Base-by-base conservation (phyloP, 1,139 yeast species). In the Yamadazyma atmosphaerica region DNA sequence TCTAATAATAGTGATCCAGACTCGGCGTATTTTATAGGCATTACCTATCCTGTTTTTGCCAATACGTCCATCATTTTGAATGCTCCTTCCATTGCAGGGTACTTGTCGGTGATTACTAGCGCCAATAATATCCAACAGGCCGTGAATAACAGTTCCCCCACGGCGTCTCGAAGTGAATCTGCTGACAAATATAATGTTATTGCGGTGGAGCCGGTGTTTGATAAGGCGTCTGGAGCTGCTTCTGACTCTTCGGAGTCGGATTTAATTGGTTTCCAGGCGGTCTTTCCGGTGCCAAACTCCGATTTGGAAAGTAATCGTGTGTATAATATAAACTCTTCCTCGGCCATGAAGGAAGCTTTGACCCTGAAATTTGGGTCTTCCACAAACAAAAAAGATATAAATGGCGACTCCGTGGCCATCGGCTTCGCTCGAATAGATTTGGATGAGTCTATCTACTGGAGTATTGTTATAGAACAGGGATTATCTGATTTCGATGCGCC, bases 21-120 rank as follows among this genome's bases (percentile, higher is more conserved):
- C 65, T 29, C 57, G 12, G 37, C 61, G 3, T 68, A 68, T 48
- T 75, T 72, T 52, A 60, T 80, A 62, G 81, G 86, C 2, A 53
- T 82, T 32, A 79, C 88, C 0, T 51, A 88, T 5, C 94, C 96
- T 0, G 76, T 89, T 2, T 80, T 72, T 52, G 78, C 88, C 12
- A 84, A 86, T 54, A 73, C 83, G 11, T 85, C 95, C 4, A 83
- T 87, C 18, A 66, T 86, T 36, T 61, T 84, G 18, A 63, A 74
- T 22, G 64, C 74, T 13, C 81, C 85, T 3, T 69, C 76, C 14
- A 66, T 86, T 4, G 76, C 83, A 1, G 97, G 96, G 0, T 89
- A 80, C 58, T 52, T 88, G 33, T 74, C 95, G 0, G 75, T 86
- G 5, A 63, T 86, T 1, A 73, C 86, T 49, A 70, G 73, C 44